Base-by-base conservation (phyloP, 768 basidiomycete species). In the Trametes maxima region DNA sequence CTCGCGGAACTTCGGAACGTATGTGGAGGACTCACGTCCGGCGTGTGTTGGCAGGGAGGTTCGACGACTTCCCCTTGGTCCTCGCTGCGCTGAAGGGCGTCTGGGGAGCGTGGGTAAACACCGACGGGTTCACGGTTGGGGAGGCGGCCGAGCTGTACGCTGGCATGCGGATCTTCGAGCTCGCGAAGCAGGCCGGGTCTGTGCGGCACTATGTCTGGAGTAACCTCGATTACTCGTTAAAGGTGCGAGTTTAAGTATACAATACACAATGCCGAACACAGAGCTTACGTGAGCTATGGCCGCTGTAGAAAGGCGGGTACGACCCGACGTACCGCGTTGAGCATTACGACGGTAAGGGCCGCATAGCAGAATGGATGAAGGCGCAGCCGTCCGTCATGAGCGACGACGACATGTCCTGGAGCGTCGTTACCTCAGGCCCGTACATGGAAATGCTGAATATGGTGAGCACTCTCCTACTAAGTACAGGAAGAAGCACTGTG, bases 111-210 rank as follows among this genome's bases (percentile, higher is more conserved):
- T 79, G 69, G 64, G 71, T 78, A 24, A 79, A 79, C 39, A 67
- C 66, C 16, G 66, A 67, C 25, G 54, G 63, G 17, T 79, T 78
- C 62, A 79, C 74, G 11, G 74, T 79, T 13, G 78, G 77, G 10
- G 76, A 77, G 64, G 63, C 75, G 60, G 73, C 73, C 51, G 78
- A 79, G 64, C 71, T 76, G 0, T 70, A 76, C 69, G 57, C 67
- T 22, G 78, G 77, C 1, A 74, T 79, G 54, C 73, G 76, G 47
- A 76, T 80, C n/a, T 79, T 77, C 62, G 79, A 80, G 62, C 67
- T 70, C 10, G 76, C 78, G 3, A 73, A 77, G 56, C 72, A 73
- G 37, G 67, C 63, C 17, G 62, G 66, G 14, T 66, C 74, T 21
- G 65, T 77, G 59, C 65, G 72, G 16, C 79, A 80, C 65, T 76